Conservation (phyloP, 116 monocot species). For the Papilionanthe hybrid region DNA sequence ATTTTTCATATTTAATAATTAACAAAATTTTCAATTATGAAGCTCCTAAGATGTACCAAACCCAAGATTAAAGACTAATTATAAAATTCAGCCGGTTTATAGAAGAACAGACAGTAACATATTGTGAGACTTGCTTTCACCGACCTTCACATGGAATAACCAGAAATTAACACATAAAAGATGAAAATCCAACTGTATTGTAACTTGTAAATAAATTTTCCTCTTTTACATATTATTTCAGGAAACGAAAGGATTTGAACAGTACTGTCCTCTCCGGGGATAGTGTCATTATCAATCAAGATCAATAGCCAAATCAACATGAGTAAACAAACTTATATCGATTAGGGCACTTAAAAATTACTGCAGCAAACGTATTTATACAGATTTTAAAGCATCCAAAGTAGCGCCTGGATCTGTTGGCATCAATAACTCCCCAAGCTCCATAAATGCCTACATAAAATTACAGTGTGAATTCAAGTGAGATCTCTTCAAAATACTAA, state of each 20-base stretch:
- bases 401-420: conserved; percentile 70
- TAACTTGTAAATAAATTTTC: not conserved
- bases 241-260: not conserved
- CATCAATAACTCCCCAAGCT: conserved; percentile 87
- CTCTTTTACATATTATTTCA: not conserved
- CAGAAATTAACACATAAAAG: not conserved
- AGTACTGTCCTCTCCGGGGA: not conserved
- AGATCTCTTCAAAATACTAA: not conserved
- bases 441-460: conserved; percentile 80
- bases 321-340: not conserved
- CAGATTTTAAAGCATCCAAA: conserved; percentile 82
- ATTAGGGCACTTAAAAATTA: not conserved
- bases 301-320: conserved; percentile 1
- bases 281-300: not conserved
- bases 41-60: not conserved
- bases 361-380: conserved; percentile 14
- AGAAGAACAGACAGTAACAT: too few species aligned
- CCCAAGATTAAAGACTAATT: too few species aligned
- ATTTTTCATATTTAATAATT: not conserved
- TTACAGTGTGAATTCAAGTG: not conserved
- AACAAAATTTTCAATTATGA: not conserved
- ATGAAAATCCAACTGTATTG: not conserved
- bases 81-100: too few species aligned
- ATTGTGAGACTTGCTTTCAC: too few species aligned
- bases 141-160: not conserved